Percentiles rank a stretch among this genome's conserved stretches.
phyloP scores from a whole-genome alignment of 805 yeast genomes.

The Ogataea corticis region DNA sequence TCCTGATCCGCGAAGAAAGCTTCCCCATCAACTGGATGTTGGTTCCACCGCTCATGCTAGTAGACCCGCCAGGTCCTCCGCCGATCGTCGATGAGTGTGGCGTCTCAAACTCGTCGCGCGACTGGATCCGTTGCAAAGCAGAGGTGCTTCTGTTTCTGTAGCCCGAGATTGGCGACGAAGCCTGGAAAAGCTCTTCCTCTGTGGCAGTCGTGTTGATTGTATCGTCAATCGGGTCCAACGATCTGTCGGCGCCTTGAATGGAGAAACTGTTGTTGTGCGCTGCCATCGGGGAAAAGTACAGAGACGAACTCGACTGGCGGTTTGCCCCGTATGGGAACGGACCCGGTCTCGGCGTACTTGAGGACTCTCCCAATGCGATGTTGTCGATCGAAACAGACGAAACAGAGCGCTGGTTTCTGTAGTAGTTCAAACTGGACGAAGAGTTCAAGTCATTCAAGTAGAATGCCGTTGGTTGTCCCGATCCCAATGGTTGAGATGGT shows the following conservation, averaged over 20 bases:
- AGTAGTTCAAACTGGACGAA: conserved; percentile 22
- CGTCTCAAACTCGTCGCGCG: conserved; percentile 24
- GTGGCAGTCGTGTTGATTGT: conserved; percentile 8
- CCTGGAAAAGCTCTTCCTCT: conserved; percentile 18
- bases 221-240: conserved; percentile 17
- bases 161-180: conserved; percentile 21
- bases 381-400: conserved; percentile 30
- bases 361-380: conserved; percentile 49
- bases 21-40: conserved; percentile 68
- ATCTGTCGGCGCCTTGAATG: conserved; percentile 2
- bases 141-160: conserved; percentile 10
- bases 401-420: conserved; percentile 25
- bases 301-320: conserved; percentile 12
- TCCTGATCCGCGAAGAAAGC: conserved; percentile 72
- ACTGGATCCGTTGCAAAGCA: conserved; percentile 13
- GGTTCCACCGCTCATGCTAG: conserved; percentile 18
- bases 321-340: conserved; percentile 6
- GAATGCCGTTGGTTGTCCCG: conserved; percentile 16
- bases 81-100: conserved; percentile 27
- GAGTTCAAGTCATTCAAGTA: conserved; percentile 36
- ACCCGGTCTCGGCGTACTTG: conserved; percentile 43
- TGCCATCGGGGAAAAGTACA: conserved; percentile 11
- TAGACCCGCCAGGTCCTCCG: conserved; percentile 19
- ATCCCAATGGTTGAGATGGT: not conserved
- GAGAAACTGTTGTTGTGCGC: not conserved